Conservation (phyloP, 108 stramenopile genomes). For the Skeletonema grethae region DNA sequence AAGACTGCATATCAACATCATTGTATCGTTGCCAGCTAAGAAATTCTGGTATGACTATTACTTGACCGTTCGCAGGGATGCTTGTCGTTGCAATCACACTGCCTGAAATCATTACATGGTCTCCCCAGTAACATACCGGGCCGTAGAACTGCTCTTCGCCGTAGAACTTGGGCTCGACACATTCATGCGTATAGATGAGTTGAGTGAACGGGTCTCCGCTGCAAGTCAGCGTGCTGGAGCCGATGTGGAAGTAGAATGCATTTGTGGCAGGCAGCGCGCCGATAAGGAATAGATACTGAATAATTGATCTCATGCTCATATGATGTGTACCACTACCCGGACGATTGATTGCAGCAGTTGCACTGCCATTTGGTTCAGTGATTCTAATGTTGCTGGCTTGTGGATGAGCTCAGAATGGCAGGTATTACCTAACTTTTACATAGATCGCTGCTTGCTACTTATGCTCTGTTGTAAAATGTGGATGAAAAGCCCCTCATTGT, state of each 20-base stretch:
- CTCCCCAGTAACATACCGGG: background rate
- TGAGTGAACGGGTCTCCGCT: conserved; percentile 4
- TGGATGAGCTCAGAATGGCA: too few species aligned
- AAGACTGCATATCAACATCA: background rate
- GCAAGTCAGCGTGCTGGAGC: background rate
- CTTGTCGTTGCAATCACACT: background rate
- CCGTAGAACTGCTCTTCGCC: background rate
- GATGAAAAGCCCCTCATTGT: too few species aligned
- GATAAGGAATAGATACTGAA: background rate
- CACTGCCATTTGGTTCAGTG: background rate
- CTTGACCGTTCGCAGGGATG: background rate
- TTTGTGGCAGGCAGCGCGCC: background rate
- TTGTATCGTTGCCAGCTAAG: background rate
- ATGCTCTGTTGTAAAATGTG: too few species aligned
- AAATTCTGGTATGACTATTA: background rate
- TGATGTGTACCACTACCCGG: background rate
- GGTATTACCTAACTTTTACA: too few species aligned
- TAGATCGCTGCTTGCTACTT: too few species aligned
- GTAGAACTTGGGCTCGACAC: background rate
- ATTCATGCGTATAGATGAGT: background rate
- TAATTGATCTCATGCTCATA: background rate
- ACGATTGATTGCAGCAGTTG: too few species aligned
- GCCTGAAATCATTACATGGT: background rate
- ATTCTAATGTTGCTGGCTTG: too few species aligned
- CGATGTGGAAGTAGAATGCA: background rate